Evolutionary conservation across 2,329 filamentous ascomycete species (phyloP), one percentile per base, ranked within the genome.

Genomic region (Gaeumannomyces sp.): DNA sequence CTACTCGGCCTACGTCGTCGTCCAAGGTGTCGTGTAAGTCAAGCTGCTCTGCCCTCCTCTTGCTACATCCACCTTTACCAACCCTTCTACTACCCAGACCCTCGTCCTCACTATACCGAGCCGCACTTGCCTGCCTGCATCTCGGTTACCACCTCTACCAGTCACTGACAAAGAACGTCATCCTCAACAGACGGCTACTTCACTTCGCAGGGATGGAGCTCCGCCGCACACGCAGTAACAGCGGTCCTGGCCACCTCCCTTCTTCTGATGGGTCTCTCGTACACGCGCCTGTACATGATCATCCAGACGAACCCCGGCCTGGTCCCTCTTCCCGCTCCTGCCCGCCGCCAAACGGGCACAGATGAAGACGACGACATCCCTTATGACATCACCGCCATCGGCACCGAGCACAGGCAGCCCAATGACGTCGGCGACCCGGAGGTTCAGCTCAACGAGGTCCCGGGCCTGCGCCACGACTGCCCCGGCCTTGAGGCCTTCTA

Each of bases 401-500:
- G 63, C 71, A 53, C 45, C 10, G 45, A 53, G 45, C 45, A 53
- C 45, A 78, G 68, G 75, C 72, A 68, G 66, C 71, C 63, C 68
- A 71, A 57, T 33, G 59, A 61, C 38, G 67, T 65, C 65, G 69
- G 29, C 64, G 68, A 61, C 61, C 59, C 27, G 29, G 65, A 63
- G 66, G 64, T 62, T 59, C 31, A 65, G 66, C 62, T 61, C 7
- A 58, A 64, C 16, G 57, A 28, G 67, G 68, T n/a, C 6, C 79
- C 80, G 3, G 81, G 85, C 64, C 70, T 71, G 38, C 76, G 81
- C 65, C 81, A 83, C n/a, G 85, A 91, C 68, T 85, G 85, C 63
- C 85, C 87, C 14, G 89, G 89, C 0, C 79, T 93, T 62, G 89
- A 93, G 70, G 76, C 80, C 4, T 96, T 96, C 73, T 96, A 95